These are phyloP conservation scores for Penicillium goetzii DNA, from an alignment of 495 filamentous ascomycete species.

Conservation along the genomic window DNA sequence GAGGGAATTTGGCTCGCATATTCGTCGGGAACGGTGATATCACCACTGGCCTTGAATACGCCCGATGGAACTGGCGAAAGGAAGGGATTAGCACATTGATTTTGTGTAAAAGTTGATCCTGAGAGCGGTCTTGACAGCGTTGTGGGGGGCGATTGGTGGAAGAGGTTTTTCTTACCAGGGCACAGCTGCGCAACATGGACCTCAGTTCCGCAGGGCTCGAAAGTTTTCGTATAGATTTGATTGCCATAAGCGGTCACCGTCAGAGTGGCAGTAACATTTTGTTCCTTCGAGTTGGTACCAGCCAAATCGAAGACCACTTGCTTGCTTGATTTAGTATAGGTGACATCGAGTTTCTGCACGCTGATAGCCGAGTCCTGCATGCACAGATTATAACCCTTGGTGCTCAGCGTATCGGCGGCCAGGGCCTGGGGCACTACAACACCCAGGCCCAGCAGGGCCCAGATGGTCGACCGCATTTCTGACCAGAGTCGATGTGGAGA, in stretches of 20 bases:
- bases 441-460: conserved; percentile 38
- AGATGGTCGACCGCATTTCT: conserved; percentile 38
- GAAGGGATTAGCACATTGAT: background rate
- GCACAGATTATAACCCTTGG: conserved; percentile 79
- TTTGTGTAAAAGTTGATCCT: background rate
- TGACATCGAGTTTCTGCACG: conserved; percentile 74
- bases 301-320: conserved; percentile 80
- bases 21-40: conserved; percentile 66
- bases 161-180: conserved; percentile 63
- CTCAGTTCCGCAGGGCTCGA: conserved; percentile 75
- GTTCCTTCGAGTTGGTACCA: conserved; percentile 70
- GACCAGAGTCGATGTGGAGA: conserved; percentile 5
- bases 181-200: conserved; percentile 76
- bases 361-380: conserved; percentile 64
- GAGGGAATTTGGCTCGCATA: conserved; percentile 78
- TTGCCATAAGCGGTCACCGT: conserved; percentile 86
- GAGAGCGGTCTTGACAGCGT: background rate
- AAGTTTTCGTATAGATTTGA: conserved; percentile 74
- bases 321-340: conserved; percentile 74
- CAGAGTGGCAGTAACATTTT: conserved; percentile 81
- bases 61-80: conserved; percentile 66
- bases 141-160: background rate
- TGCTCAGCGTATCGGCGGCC: conserved; percentile 75
- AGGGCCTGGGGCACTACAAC: conserved; percentile 52
- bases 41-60: conserved; percentile 71